Conservation (phyloP, 1,139 yeast genomes). For the Suhomyces maxii region DNA sequence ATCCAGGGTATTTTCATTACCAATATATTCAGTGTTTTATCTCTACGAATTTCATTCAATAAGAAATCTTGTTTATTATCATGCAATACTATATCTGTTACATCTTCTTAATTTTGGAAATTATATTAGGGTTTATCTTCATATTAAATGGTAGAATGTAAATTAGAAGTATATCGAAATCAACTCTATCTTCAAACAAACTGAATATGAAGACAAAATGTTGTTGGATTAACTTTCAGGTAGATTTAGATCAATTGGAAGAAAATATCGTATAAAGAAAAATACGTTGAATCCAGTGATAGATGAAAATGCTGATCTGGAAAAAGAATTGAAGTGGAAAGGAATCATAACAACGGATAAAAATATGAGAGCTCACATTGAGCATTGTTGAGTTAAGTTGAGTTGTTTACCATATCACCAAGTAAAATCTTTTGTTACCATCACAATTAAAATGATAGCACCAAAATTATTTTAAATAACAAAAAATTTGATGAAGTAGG, state of each 20-base stretch:
- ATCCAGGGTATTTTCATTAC: too few species aligned
- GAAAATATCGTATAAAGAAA: not conserved
- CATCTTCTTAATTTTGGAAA: not conserved
- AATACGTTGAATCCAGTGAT: not conserved
- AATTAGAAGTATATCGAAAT: conserved; percentile 8
- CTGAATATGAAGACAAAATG: conserved; percentile 3
- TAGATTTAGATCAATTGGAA: conserved; percentile 1
- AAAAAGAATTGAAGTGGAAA: conserved; percentile 8
- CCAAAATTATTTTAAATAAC: too few species aligned
- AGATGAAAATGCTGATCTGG: conserved; percentile 6
- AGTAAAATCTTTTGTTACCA: too few species aligned
- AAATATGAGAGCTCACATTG: conserved; percentile 1
- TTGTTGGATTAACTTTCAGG: conserved; percentile 1
- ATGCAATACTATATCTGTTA: not conserved
- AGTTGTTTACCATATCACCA: too few species aligned
- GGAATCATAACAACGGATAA: conserved; percentile 6
- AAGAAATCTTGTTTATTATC: not conserved
- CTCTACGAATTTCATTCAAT: too few species aligned
- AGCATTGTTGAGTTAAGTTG: too few species aligned
- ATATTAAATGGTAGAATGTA: conserved; percentile 1
- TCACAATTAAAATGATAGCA: too few species aligned
- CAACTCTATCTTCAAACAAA: conserved; percentile 10
- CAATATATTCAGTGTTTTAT: too few species aligned
- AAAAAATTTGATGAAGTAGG: too few species aligned
- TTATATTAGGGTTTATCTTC: conserved; percentile 5